These are phyloP conservation scores for Begonia fuchsioides DNA, from an alignment of 306 rosid genomes.

Conservation along the genomic window DNA sequence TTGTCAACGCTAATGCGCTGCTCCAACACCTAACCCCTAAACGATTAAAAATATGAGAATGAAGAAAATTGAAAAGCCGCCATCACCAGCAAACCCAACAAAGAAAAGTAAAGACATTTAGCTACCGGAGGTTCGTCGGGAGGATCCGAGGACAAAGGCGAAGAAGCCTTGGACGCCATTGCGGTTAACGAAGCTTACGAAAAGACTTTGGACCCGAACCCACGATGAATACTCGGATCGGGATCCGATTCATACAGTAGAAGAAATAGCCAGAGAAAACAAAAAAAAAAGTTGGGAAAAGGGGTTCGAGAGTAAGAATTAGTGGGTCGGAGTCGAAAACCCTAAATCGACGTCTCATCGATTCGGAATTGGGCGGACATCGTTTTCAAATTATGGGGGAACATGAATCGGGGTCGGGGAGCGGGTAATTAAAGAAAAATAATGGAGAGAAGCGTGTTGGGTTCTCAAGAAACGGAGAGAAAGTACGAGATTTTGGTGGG, in stretches of 20 bases:
- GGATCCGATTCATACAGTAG: slow-evolving; percentile 48
- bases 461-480: not conserved
- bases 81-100: not conserved
- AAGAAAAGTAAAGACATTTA: slow-evolving; percentile 2
- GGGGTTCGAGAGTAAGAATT: slow-evolving; percentile 13
- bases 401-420: slow-evolving; percentile 2
- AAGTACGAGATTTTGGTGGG: slow-evolving; percentile 31
- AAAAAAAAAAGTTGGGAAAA: not conserved
- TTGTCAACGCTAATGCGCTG: not conserved
- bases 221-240: slow-evolving; percentile 31
- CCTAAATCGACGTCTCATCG: slow-evolving; percentile 40
- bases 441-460: slow-evolving; percentile 1
- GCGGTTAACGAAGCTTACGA: slow-evolving; percentile 27
- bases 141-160: slow-evolving; percentile 37
- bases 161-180: slow-evolving; percentile 71
- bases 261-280: not conserved
- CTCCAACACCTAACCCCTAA: too few species aligned
- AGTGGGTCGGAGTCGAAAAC: slow-evolving; percentile 59
- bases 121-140: not conserved
- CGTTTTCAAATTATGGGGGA: slow-evolving; percentile 6
- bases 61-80: too few species aligned
- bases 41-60: too few species aligned
- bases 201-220: slow-evolving; percentile 19
- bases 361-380: slow-evolving; percentile 9
- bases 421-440: not conserved